Evolutionary conservation across 495 filamentous ascomycete genomes (phyloP).

Genomic region (Aspergillus hancockii): DNA sequence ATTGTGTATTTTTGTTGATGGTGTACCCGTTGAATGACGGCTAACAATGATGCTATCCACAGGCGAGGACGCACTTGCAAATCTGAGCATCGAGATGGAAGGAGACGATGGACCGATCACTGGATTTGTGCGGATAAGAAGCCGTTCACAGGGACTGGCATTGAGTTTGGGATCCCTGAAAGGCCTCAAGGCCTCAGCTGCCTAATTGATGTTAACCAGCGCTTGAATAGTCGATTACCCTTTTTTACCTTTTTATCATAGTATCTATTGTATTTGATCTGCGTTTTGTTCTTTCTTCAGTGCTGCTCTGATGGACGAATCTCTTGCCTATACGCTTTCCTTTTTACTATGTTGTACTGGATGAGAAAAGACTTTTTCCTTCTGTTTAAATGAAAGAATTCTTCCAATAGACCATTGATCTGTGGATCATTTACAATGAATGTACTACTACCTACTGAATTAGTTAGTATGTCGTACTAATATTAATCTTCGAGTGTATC

Average conservation of each 20-base stretch:
- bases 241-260: slow-evolving; percentile 18
- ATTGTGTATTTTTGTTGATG: slow-evolving; percentile 13
- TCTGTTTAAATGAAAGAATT: slow-evolving; percentile 20
- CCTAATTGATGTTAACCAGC: slow-evolving; percentile 31
- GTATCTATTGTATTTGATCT: slow-evolving; percentile 17
- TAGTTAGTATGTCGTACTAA: background rate
- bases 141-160: slow-evolving; percentile 93
- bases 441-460: background rate
- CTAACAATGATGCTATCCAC: slow-evolving; percentile 27
- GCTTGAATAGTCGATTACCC: slow-evolving; percentile 28
- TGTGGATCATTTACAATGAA: background rate
- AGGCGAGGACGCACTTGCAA: slow-evolving; percentile 99
- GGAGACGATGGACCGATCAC: slow-evolving; percentile 94
- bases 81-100: slow-evolving; percentile 97
- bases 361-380: slow-evolving; percentile 26
- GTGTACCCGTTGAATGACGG: background rate
- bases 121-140: slow-evolving; percentile 98
- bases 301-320: slow-evolving; percentile 32
- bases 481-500: background rate
- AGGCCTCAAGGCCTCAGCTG: slow-evolving; percentile 69
- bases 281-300: slow-evolving; percentile 18
- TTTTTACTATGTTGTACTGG: slow-evolving; percentile 31
- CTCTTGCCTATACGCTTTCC: slow-evolving; percentile 33
- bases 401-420: slow-evolving; percentile 7
- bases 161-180: slow-evolving; percentile 94